Conservation (phyloP, 2,329 filamentous ascomycete genomes). For the Phyllosticta ampelicida region DNA sequence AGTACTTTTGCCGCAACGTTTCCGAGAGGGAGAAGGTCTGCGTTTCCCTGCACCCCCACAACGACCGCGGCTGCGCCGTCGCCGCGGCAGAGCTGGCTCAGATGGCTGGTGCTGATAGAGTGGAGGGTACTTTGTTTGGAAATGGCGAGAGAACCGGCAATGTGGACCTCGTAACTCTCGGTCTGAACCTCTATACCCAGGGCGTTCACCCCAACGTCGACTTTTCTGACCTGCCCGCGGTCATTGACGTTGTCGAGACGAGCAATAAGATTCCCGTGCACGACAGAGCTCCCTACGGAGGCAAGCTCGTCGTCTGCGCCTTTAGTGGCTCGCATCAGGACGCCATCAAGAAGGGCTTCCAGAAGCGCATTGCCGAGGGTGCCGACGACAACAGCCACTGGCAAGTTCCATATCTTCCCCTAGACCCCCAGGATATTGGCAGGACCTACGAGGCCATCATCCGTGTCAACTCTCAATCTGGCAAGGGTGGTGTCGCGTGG, state of each 20-base stretch:
- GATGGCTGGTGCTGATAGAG: slow-evolving; percentile 91
- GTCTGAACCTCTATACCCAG: slow-evolving; percentile 89
- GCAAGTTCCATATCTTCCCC: slow-evolving; percentile 82
- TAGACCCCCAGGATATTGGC: slow-evolving; percentile 88
- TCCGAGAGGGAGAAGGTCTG: slow-evolving; percentile 75
- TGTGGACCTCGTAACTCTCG: slow-evolving; percentile 86
- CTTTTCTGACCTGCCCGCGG: slow-evolving; percentile 75
- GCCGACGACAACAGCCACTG: slow-evolving; percentile 56
- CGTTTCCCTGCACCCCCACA: slow-evolving; percentile 87
- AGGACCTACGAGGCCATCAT: slow-evolving; percentile 97
- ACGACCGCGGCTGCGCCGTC: slow-evolving; percentile 82
- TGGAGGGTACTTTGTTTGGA: slow-evolving; percentile 87
- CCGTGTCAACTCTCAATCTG: slow-evolving; percentile 91
- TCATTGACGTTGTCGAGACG: slow-evolving; percentile 83
- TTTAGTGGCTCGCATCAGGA: slow-evolving; percentile 92
- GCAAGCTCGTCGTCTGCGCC: slow-evolving; percentile 81
- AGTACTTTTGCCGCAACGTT: slow-evolving; percentile 86
- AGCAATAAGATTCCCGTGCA: slow-evolving; percentile 95
- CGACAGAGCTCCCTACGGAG: slow-evolving; percentile 79
- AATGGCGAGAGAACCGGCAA: slow-evolving; percentile 96
- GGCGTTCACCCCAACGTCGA: slow-evolving; percentile 77
- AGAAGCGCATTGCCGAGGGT: slow-evolving; percentile 52
- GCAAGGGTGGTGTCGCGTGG: slow-evolving; percentile 91
- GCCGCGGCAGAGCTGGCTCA: slow-evolving; percentile 86
- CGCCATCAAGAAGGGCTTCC: slow-evolving; percentile 85